Percentiles rank a stretch among this genome's conserved stretches.
These are phyloP conservation scores for Krasilnikovozyma curviuscula DNA, from an alignment of 768 basidiomycete species.

Conservation along the genomic window DNA sequence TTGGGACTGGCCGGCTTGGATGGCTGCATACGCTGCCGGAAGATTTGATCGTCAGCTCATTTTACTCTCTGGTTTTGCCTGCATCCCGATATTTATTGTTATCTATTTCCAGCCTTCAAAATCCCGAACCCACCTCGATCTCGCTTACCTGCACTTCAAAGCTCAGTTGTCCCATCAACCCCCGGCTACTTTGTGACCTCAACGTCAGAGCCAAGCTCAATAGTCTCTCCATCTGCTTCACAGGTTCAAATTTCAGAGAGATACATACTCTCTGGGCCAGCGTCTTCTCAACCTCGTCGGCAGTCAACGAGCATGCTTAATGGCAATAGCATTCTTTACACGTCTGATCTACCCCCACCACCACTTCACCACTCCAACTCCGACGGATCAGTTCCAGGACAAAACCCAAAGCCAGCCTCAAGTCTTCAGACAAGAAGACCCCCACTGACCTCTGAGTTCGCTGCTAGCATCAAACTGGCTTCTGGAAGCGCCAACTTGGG, in stretches of 20 bases:
- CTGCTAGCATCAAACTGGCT: conserved; percentile 72
- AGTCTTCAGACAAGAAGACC: no score
- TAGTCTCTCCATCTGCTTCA: background rate
- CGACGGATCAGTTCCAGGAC: no score
- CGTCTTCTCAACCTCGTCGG: background rate
- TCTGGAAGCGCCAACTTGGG: conserved; percentile 63
- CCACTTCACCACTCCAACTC: no score
- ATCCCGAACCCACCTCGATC: conserved; percentile 1
- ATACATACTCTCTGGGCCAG: no score
- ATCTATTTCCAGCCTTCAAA: background rate
- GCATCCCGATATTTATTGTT: background rate
- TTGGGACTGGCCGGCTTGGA: conserved; percentile 54
- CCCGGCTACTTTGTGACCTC: conserved; percentile 36
- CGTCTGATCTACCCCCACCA: no score
- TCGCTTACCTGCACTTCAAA: background rate
- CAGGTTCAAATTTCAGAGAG: background rate
- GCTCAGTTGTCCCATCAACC: conserved; percentile 31
- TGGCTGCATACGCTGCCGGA: conserved; percentile 53
- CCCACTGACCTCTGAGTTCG: no score
- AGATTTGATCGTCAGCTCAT: conserved; percentile 46
- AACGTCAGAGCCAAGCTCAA: conserved; percentile 4
- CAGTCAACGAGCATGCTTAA: background rate
- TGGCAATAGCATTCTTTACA: no score
- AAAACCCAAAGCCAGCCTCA: no score
- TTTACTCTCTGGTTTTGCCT: background rate